These are phyloP conservation scores for Gracilaria domingensis DNA, from an alignment of 23 red algal species.

Conservation along the genomic window DNA sequence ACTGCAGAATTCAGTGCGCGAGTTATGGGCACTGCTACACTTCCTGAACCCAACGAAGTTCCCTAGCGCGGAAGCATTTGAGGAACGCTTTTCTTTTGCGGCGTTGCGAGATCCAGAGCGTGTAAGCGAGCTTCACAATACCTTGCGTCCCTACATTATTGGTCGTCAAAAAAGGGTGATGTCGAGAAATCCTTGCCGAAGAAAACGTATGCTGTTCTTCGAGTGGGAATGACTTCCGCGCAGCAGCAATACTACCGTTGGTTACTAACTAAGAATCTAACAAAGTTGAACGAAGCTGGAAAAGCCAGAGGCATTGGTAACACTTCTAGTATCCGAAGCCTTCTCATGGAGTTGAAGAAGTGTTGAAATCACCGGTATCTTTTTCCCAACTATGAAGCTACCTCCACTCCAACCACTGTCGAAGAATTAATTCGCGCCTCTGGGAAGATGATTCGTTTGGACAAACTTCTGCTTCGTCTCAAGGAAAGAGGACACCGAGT, in stretches of 20 bases:
- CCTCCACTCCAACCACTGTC: constrained; percentile 48
- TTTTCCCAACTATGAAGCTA: constrained; percentile 89
- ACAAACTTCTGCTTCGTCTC: constrained; percentile 89
- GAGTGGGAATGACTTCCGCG: constrained; percentile 87
- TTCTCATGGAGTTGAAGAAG: constrained; percentile 96
- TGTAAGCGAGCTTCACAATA: constrained; percentile 78
- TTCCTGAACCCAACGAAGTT: constrained; percentile 84
- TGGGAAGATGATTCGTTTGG: constrained; percentile 92
- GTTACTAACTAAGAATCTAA: constrained; percentile 92
- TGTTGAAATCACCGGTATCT: constrained; percentile 96
- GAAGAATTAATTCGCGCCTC: constrained; percentile 82
- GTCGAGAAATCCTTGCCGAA: constrained; percentile 96
- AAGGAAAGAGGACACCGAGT: constrained; percentile 90
- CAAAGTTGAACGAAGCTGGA: constrained; percentile 84
- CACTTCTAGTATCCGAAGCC: constrained; percentile 78
- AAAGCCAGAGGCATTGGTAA: constrained; percentile 73
- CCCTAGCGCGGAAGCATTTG: constrained; percentile 81
- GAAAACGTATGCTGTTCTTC: constrained; percentile 93
- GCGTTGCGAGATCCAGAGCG: constrained; percentile 85
- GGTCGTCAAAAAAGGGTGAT: constrained; percentile 90
- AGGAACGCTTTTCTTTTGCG: constrained; percentile 86
- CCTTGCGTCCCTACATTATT: constrained; percentile 90
- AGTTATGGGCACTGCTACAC: constrained; percentile 94
- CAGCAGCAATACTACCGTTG: constrained; percentile 94
- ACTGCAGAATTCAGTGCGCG: constrained; percentile 93